Evolutionary conservation across 1,284 basidiomycete species (phyloP), one percentile per base, ranked within the genome.

Genomic region (Ustilago sp.): DNA sequence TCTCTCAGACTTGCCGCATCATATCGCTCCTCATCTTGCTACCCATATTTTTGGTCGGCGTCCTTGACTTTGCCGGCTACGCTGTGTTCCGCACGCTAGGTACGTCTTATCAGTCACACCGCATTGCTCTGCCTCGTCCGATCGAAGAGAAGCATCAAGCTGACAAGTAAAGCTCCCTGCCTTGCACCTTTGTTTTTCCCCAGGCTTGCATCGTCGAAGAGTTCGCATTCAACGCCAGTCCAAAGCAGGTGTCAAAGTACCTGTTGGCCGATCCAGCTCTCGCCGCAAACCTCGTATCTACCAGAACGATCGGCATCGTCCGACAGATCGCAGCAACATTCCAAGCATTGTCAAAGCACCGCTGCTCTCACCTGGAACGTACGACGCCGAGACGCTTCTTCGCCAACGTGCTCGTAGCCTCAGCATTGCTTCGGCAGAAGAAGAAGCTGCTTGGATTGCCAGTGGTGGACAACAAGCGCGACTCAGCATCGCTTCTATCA

Each of bases 51-150:
- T 5, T 81, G 43, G 63, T 82, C n/a, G 68, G 63, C 12, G 28
- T 77, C 1, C 43, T 79, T 17, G 81, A 83, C 60, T 82, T 83
- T 66, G 81, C 81, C 39, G 80, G 80, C 5, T 83, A 83, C 45
- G 80, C 80, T 8, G 79, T 83, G 8, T 79, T 83, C 51, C 67
- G 81, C 38, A 82, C 80, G 32, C 73, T 83, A 13, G 81, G 81
- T 81, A 62, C 52, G 80, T 80, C 56, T 34, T 12, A 11, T 9
- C 32, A 23, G 8, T 31, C 38, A n/a, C 43, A 45, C 43, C 43
- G 43, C 13, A 45, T 45, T 19, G n/a, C 17, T 11, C 43, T 45
- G n/a, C 43, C 43, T 19, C 43, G 43, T 45, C 43, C 43, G n/a
- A 45, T 45, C 17, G 43, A 45, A 19, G n/a, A 45, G 19, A 45